Conservation (phyloP, 1,284 basidiomycete species). For the Rhodotorula sp. region DNA sequence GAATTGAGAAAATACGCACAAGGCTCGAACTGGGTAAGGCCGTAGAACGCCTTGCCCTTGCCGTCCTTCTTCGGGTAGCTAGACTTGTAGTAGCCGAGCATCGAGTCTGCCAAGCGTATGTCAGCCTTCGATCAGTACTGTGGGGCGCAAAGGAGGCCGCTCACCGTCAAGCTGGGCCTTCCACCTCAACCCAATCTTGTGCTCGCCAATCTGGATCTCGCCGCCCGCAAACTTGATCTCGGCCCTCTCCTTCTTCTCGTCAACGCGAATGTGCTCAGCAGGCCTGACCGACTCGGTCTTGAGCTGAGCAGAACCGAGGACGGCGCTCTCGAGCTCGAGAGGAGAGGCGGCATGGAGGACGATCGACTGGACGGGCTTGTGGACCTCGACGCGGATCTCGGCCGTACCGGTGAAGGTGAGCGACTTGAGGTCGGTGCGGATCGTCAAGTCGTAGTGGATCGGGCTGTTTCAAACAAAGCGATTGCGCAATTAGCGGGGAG, state of each 20-base stretch:
- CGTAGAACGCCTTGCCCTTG: slow-evolving; percentile 41
- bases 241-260: slow-evolving; percentile 31
- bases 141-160: background rate
- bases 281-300: slow-evolving; percentile 38
- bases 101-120: slow-evolving; percentile 5
- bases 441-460: slow-evolving; percentile 75
- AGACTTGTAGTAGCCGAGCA: slow-evolving; percentile 43
- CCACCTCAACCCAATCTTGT: slow-evolving; percentile 39
- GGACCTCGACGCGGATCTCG: slow-evolving; percentile 67
- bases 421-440: slow-evolving; percentile 78
- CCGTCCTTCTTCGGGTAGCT: slow-evolving; percentile 33
- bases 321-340: slow-evolving; percentile 66
- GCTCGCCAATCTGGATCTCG: slow-evolving; percentile 27
- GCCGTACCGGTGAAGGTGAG: slow-evolving; percentile 77
- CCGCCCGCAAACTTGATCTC: slow-evolving; percentile 31
- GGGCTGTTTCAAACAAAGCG: slow-evolving; percentile 53
- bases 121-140: background rate
- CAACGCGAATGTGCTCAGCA: slow-evolving; percentile 20
- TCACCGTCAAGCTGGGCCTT: slow-evolving; percentile 34
- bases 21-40: slow-evolving; percentile 59
- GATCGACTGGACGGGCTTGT: slow-evolving; percentile 61
- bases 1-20: slow-evolving; percentile 54
- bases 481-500: background rate
- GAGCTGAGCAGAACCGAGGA: slow-evolving; percentile 51
- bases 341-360: slow-evolving; percentile 60